These are phyloP conservation scores for Pseudogymnoascus sp. DNA, from an alignment of 2,329 filamentous ascomycete species.

Conservation along the genomic window DNA sequence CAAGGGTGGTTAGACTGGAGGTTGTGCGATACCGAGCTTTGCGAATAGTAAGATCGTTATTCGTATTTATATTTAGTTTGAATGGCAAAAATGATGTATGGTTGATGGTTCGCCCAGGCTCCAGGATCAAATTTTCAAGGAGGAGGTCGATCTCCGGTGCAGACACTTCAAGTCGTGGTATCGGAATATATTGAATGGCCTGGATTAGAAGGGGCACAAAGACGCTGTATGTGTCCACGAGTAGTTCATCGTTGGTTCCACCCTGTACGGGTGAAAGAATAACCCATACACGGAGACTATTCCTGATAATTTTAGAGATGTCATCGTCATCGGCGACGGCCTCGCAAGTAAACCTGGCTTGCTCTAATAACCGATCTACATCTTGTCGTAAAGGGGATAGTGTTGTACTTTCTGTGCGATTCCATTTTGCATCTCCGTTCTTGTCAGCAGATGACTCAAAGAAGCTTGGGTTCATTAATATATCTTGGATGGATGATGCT, in stretches of 20 bases:
- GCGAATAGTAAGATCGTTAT: conserved; percentile 77
- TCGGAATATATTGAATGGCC: conserved; percentile 76
- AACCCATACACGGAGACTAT: conserved; percentile 56
- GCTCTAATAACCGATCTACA: conserved; percentile 60
- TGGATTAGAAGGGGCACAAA: conserved; percentile 72
- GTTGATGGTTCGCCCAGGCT: conserved; percentile 78
- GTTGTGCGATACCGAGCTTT: conserved; percentile 67
- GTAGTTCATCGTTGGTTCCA: conserved; percentile 59
- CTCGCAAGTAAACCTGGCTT: conserved; percentile 57
- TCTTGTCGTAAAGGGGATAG: conserved; percentile 64
- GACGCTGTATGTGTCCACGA: conserved; percentile 68
- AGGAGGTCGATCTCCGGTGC: conserved; percentile 77
- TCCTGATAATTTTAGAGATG: conserved; percentile 58
- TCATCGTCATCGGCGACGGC: conserved; percentile 65
- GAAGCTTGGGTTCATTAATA: conserved; percentile 79
- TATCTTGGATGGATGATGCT: conserved; percentile 65
- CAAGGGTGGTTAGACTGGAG: conserved; percentile 54
- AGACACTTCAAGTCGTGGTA: conserved; percentile 81
- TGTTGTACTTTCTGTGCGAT: conserved; percentile 35
- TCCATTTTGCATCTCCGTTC: background rate
- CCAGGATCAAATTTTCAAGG: conserved; percentile 81
- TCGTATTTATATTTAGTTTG: conserved; percentile 69
- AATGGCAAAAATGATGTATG: conserved; percentile 84
- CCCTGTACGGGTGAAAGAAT: conserved; percentile 59
- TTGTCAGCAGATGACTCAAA: conserved; percentile 55